Base-by-base conservation (phyloP, 2,329 filamentous ascomycete species). In the Trichoderma simmonsii region DNA sequence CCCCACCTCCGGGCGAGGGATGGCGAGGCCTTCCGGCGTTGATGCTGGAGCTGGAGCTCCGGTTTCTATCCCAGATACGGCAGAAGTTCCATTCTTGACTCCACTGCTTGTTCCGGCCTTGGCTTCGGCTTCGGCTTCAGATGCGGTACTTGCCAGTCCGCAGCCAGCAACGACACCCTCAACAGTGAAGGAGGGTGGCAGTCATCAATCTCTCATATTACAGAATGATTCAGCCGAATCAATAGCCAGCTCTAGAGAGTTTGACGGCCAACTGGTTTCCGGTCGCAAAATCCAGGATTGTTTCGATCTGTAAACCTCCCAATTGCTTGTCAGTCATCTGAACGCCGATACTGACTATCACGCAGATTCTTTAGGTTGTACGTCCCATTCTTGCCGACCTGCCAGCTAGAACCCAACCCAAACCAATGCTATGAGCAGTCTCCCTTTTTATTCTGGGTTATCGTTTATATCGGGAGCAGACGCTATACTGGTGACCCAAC, bases 381-480 rank as follows among this genome's bases (percentile, higher is more conserved):
- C n/a, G 67, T 59, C 12, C 67, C 67, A 4, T 70, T 62, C 48
- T 56, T 70, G 18, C 67, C 67, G 18, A 56, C 63, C 11, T 70
- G 56, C 6, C 54, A 26, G 14, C 3, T 60, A 12, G 24, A 32
- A 15, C 21, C 24, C 6, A 56, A 32, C 7, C 67, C 67, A 54
- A 56, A 70, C 7, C 48, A 62, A 14, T 70, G 48, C 59, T 70
- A 54, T 7, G 59, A 24, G 14, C 57, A 70, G 28, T 70, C 67
- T 21, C 59, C 67, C 9, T 74, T 78, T 71, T 75, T 83, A 4
- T 83, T 83, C 74, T 83, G 82, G 82, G 76, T 76, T 15, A 81
- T 83, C 24, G 75, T 82, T 7, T 79, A 80, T 62, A 80, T 81
- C 14, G 82, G 82, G 34, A 79, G 81, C 24, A 76, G 81, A 72